Evolutionary conservation across 441 rosid species (phyloP).

Genomic region (Populus hybrid): DNA sequence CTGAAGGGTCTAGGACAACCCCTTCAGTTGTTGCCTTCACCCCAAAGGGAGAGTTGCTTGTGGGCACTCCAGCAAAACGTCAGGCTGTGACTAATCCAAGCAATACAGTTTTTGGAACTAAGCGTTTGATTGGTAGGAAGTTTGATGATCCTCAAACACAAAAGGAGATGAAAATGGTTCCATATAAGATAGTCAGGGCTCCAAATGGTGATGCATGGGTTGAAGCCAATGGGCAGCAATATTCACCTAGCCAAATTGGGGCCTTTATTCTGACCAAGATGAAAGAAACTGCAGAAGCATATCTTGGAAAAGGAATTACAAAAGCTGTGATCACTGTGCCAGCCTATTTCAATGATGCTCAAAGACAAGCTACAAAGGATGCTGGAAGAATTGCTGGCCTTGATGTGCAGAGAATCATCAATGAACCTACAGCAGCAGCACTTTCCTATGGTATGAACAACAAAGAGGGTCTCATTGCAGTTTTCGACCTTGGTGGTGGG

Average conservation of each 20-base stretch:
- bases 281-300: no score
- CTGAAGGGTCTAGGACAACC: constrained; percentile 33
- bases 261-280: no score
- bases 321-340: no score
- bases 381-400: constrained; percentile 84
- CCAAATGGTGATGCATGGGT: constrained; percentile 90
- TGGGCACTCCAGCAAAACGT: constrained; percentile 83
- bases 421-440: constrained; percentile 92
- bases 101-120: constrained; percentile 69
- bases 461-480: constrained; percentile 86
- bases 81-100: constrained; percentile 84
- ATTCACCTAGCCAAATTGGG: constrained; percentile 37
- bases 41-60: constrained; percentile 63
- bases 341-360: constrained; percentile 41
- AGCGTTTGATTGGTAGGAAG: constrained; percentile 70
- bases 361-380: constrained; percentile 89
- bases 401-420: constrained; percentile 79
- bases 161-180: constrained; percentile 87
- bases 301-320: no score
- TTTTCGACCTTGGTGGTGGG: constrained; percentile 24
- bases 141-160: constrained; percentile 71
- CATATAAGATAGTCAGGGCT: constrained; percentile 71
- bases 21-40: constrained; percentile 75
- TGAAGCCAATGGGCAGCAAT: constrained; percentile 72
- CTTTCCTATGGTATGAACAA: constrained; percentile 87